A percentile compares a stretch with the other conserved stretches of the same genome.
Evolutionary conservation across 2,329 filamentous ascomycete genomes (phyloP).

Genomic region (Penicillium paneum): DNA sequence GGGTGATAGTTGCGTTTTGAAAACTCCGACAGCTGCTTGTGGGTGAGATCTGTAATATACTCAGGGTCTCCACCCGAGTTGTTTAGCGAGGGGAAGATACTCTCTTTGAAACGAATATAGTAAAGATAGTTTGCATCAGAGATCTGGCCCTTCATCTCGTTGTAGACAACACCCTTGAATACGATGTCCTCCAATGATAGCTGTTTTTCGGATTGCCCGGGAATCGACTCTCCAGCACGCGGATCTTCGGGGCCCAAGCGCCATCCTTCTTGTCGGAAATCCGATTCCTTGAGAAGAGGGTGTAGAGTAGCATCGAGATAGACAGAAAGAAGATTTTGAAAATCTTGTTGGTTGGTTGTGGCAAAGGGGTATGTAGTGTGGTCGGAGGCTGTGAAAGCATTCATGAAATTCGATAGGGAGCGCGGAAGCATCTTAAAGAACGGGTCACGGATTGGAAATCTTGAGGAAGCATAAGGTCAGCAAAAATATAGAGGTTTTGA

Average conservation of each 20-base stretch:
- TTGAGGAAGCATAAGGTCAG: slow-evolving; percentile 37
- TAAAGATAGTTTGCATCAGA: slow-evolving; percentile 95
- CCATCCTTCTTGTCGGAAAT: slow-evolving; percentile 97
- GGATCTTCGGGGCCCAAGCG: slow-evolving; percentile 90
- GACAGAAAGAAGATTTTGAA: slow-evolving; percentile 91
- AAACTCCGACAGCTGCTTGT: slow-evolving; percentile 82
- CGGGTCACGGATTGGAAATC: slow-evolving; percentile 94
- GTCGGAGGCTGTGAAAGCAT: slow-evolving; percentile 93
- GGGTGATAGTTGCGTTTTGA: slow-evolving; percentile 94
- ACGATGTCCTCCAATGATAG: slow-evolving; percentile 63
- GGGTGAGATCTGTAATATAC: slow-evolving; percentile 92
- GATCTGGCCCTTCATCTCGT: slow-evolving; percentile 99
- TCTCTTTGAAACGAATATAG: slow-evolving; percentile 92
- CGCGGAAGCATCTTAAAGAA: slow-evolving; percentile 99
- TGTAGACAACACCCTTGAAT: slow-evolving; percentile 98
- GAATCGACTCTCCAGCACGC: slow-evolving; percentile 50
- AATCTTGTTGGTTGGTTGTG: slow-evolving; percentile 92
- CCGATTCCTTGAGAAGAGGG: slow-evolving; percentile 81
- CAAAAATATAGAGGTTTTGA: neutral
- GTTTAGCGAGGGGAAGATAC: slow-evolving; percentile 89
- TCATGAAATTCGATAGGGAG: slow-evolving; percentile 99
- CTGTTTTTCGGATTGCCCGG: slow-evolving; percentile 52
- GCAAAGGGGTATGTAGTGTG: slow-evolving; percentile 98
- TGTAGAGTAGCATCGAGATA: slow-evolving; percentile 93
- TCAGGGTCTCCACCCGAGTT: slow-evolving; percentile 96